Base-by-base conservation (phyloP, 768 basidiomycete genomes). In the Coprinellus micaceus region DNA sequence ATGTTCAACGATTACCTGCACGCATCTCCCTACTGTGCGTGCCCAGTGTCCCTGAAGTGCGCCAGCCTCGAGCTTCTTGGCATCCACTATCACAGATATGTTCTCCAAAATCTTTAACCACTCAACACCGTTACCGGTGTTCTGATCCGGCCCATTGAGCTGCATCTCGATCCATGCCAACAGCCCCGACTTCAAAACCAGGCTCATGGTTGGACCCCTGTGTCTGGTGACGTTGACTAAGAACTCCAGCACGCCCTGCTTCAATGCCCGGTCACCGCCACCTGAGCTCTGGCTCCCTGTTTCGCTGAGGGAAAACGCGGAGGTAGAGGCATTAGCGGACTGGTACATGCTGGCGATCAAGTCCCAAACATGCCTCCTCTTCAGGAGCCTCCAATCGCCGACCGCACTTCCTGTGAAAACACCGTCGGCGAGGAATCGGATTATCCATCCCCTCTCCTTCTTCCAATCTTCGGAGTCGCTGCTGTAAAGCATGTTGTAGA, bases 381-480 rank as follows among this genome's bases (percentile, higher is more conserved):
- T 85, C 53, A 95, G 68, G 2, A 93, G 80, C 29, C 77, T 78
- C 94, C 94, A 97, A 63, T 98, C 94, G 40, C 83, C 79, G 0
- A 78, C 76, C 4, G 40, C 56, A 19, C 50, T 52, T 12, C 56
- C 56, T 2, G 51, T 57, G 60, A 77, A 77, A 82, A 92, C 86
- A 0, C 91, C 91, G 58, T 96, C 92, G 0, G 86, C 77, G 37
- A 97, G 70, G 69, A 93, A 91, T 39, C 82, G 78, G 30, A 96
- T 72, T 26, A 96, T 94, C 94, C 94, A 98, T 1, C 78, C 78
- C n/a, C 92, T 77, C 64, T 96, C 93, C 69, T 85, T 88, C 71
- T 84, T 88, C 88, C 91, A 94, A 13, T 87, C 84, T 10, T 89
- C 86, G 39, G 90, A 87, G 21, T 78, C 79, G 56, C 75, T 81